Evolutionary conservation across 495 filamentous ascomycete species (phyloP), one percentile per base, ranked within the genome.

Genomic region (Podospora bellae-mahoneyi): DNA sequence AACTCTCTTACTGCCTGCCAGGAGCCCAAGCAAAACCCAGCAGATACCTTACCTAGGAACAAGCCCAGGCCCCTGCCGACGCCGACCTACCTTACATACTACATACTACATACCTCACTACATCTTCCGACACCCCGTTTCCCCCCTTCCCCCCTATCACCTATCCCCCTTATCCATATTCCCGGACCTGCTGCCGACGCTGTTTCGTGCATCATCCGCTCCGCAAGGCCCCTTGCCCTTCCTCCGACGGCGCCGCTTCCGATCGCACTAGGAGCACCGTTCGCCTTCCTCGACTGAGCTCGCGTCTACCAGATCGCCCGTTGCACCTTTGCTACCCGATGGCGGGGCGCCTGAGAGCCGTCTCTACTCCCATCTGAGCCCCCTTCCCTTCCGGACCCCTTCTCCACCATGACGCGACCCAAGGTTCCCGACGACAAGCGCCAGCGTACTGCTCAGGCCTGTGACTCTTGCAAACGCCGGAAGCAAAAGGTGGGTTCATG

Each of bases 391-490:
- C 30, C 23, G 1, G 23, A 23, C 30, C 60, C 56, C 71, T 30
- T 68, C 65, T 73, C 71, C 75, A 77, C 72, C 77, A 88, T 88
- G 86, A 87, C 84, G 74, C 84, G 86, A 72, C 86, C 85, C 53
- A 87, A 85, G 75, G 86, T 89, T 65, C 84, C 86, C 67, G 85
- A 85, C 68, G 86, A 88, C 71, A 87, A 88, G 76, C 83, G 87
- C 69, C 86, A 88, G 74, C 82, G 87, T 64, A 88, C 85, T 68
- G 87, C 86, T 54, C 85, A 86, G 66, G 90, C 90, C 53, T 93
- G 90, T 77, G 88, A 92, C 71, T 89, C 86, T 72, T 93, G 90
- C 81, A 93, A 92, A 80, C 82, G 88, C 64, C 84, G 90, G 71
- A 92, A 92, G 78, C 90, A 92, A 79, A 92, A 92, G 82, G 87